Percentiles rank a stretch among this genome's conserved stretches.
Evolutionary conservation across 192 early-diverging fungal species (phyloP).

Genomic region (Backusella morwellensis): DNA sequence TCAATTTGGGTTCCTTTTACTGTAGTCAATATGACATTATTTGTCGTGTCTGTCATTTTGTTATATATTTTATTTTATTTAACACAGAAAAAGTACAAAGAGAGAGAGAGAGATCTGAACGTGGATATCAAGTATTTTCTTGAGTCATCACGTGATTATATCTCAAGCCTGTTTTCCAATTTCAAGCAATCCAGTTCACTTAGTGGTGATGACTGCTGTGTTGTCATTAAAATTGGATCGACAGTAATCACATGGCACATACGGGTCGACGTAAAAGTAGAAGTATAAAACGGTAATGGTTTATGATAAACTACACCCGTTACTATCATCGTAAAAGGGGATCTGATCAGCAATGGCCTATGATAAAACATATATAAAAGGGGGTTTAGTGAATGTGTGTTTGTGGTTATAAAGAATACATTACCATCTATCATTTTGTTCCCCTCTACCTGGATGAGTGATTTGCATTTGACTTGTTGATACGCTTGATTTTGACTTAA

Average conservation of each 20-base stretch:
- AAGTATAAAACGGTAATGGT: neutral
- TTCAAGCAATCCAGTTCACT: neutral
- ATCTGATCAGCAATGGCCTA: neutral
- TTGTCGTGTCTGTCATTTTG: neutral
- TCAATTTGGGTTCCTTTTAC: constrained; percentile 16
- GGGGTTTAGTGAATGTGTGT: neutral
- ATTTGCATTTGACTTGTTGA: constrained; percentile 13
- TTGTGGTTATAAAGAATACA: neutral
- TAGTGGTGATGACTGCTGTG: neutral
- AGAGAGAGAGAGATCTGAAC: neutral
- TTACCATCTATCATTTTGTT: constrained; percentile 1
- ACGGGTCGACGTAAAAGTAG: neutral
- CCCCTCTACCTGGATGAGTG: neutral
- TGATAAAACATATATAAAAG: neutral
- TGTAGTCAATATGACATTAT: neutral
- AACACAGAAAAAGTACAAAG: neutral
- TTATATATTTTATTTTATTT: neutral
- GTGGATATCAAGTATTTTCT: too few relatives aligned
- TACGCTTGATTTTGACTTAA: neutral
- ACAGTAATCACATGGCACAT: neutral
- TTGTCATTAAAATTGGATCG: neutral
- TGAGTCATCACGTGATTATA: neutral
- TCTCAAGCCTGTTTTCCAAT: neutral
- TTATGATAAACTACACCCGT: neutral
- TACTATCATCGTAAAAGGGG: neutral